Evolutionary conservation across 805 yeast species (phyloP).

Genomic region (Zygosaccharomyces kombuchaensis): DNA sequence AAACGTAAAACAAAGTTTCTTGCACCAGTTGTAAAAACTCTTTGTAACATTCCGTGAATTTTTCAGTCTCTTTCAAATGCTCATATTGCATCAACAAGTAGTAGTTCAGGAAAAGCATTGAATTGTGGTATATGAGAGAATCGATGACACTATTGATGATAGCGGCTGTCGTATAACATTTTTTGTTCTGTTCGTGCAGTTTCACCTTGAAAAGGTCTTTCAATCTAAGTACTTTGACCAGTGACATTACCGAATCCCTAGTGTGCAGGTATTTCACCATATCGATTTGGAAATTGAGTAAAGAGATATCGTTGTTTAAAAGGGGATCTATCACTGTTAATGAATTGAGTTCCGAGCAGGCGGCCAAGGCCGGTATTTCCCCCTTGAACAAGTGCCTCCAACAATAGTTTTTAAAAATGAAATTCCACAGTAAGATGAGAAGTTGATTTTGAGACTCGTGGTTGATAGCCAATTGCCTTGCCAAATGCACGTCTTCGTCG

Average conservation of each 20-base stretch:
- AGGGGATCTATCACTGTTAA: constrained; percentile 28
- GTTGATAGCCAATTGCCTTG: constrained; percentile 25
- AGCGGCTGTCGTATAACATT: constrained; percentile 24
- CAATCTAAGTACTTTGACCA: constrained; percentile 18
- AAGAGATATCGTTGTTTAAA: constrained; percentile 18
- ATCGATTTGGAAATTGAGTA: constrained; percentile 24
- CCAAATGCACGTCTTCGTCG: constrained; percentile 31
- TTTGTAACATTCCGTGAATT: constrained; percentile 18
- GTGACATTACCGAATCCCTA: constrained; percentile 22
- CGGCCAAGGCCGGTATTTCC: constrained; percentile 24
- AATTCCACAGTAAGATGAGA: constrained; percentile 26
- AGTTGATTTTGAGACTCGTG: constrained; percentile 25
- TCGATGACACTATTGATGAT: constrained; percentile 26
- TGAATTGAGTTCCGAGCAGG: constrained; percentile 17
- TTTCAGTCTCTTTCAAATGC: constrained; percentile 14
- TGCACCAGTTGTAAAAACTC: constrained; percentile 27
- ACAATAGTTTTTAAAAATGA: constrained; percentile 28
- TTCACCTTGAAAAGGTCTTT: constrained; percentile 20
- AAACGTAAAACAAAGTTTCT: constrained; percentile 30
- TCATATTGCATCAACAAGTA: constrained; percentile 29
- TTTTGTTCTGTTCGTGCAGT: constrained; percentile 22
- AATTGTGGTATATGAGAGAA: constrained; percentile 28
- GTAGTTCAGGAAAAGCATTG: constrained; percentile 22
- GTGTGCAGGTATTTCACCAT: constrained; percentile 28
- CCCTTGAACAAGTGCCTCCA: constrained; percentile 31